Evolutionary conservation across 768 basidiomycete species (phyloP).

Genomic region (Cyathus striatus): DNA sequence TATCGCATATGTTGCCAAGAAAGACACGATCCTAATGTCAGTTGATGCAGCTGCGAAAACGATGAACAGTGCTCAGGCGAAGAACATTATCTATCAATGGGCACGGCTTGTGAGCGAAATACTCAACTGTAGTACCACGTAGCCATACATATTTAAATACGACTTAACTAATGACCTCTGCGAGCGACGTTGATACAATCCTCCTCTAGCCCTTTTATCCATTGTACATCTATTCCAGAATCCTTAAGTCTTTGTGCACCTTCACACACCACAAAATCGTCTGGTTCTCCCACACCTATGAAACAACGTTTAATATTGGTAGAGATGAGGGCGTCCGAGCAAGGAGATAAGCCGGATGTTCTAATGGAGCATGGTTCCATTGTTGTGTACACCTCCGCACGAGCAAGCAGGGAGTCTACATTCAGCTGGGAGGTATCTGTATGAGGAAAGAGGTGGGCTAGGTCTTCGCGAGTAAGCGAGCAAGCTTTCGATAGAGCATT

Average conservation of each 20-base stretch:
- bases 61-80: slow-evolving; percentile 16
- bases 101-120: slow-evolving; percentile 9
- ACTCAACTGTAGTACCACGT: slow-evolving; percentile 4
- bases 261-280: slow-evolving; percentile 92
- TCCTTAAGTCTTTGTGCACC: slow-evolving; percentile 70
- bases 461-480: slow-evolving; percentile 33
- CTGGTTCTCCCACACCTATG: slow-evolving; percentile 88
- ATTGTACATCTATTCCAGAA: slow-evolving; percentile 72
- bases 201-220: slow-evolving; percentile 68
- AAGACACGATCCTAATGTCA: slow-evolving; percentile 24
- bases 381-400: slow-evolving; percentile 85
- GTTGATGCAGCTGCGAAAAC: slow-evolving; percentile 21
- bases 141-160: neutral
- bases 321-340: slow-evolving; percentile 76
- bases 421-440: slow-evolving; percentile 20
- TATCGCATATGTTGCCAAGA: slow-evolving; percentile 15
- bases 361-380: slow-evolving; percentile 94
- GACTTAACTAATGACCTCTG: slow-evolving; percentile 33
- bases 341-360: slow-evolving; percentile 82
- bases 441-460: slow-evolving; percentile 39
- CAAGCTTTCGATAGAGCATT: slow-evolving; percentile 79
- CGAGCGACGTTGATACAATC: slow-evolving; percentile 82
- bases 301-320: slow-evolving; percentile 71
- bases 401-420: slow-evolving; percentile 46
- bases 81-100: slow-evolving; percentile 18